Evolutionary conservation across 139 green algal species (phyloP), one percentile per base, ranked within the genome.

Genomic region (Gonium pectorale): DNA sequence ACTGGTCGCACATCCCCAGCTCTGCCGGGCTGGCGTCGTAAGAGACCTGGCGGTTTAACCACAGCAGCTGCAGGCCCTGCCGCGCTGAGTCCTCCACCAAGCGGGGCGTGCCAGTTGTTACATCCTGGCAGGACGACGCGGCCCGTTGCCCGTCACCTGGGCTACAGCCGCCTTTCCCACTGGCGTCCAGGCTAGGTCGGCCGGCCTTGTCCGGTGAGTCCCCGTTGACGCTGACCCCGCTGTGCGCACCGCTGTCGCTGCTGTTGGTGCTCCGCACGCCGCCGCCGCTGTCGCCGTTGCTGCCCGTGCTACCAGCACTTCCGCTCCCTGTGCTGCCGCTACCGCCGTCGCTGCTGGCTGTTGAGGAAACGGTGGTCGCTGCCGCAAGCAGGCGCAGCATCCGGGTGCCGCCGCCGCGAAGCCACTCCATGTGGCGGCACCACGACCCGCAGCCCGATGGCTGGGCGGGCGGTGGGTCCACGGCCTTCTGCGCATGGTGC

Each of bases 1-100:
- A 72, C 77, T 83, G 77, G 77, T 83, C 77, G 22, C 77, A 83
- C 77, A 83, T 83, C 15, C 77, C 77, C 43, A 83, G n/a, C 43
- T 73, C 43, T 7, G 62, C 77, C 5, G 77, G 77, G 33, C 60
- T 74, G 5, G 77, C 77, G 33, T 64, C 62, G 43, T 37, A 35
- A 0, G 77, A 64, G 41, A 83, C 77, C 27, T 35, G 60, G 11
- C 77, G 62, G 64, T 83, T 83, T 2, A 83, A 43, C 77, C 77
- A 83, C 43, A 83, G 44, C 31, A 83, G 43, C n/a, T 73, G 77
- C 33, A 73, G 62, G 4, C 29, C 46, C 33, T n/a, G n/a, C n/a
- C n/a, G n/a, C n/a, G n/a, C n/a, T n/a, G n/a, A n/a, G n/a, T n/a
- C n/a, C n/a, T n/a, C n/a, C n/a, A n/a, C n/a, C n/a, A n/a, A n/a